Evolutionary conservation across 2,329 filamentous ascomycete species (phyloP).

Genomic region (Calonectria crousiana): DNA sequence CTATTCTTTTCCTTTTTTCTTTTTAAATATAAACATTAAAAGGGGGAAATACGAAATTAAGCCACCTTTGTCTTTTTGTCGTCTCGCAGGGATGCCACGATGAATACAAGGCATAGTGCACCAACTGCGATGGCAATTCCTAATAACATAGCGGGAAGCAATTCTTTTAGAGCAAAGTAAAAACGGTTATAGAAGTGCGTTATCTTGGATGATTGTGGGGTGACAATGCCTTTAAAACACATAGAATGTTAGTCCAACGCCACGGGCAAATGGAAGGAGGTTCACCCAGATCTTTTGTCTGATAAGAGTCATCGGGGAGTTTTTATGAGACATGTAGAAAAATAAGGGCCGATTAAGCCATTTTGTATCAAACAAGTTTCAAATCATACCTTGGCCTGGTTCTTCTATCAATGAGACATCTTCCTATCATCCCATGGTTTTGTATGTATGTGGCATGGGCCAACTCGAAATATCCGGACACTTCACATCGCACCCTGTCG

Average conservation of each 20-base stretch:
- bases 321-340: not conserved
- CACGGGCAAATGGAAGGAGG: not conserved
- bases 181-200: not conserved
- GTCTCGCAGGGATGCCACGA: not conserved
- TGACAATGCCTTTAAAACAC: not conserved
- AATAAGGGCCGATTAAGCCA: not conserved
- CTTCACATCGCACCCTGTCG: not conserved
- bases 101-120: not conserved
- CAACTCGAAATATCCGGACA: not conserved
- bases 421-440: not conserved
- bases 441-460: not conserved
- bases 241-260: no score
- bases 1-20: no score
- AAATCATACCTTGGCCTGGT: not conserved
- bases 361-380: not conserved
- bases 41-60: not conserved
- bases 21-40: no score
- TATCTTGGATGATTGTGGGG: not conserved
- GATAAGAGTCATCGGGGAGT: not conserved
- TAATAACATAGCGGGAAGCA: not conserved
- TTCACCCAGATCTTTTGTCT: not conserved
- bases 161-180: not conserved
- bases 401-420: not conserved
- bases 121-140: not conserved
- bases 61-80: not conserved